Percentiles rank a stretch among this genome's conserved stretches.
These are phyloP conservation scores for Thozetella sp. DNA, from an alignment of 495 filamentous ascomycete species.

Conservation along the genomic window DNA sequence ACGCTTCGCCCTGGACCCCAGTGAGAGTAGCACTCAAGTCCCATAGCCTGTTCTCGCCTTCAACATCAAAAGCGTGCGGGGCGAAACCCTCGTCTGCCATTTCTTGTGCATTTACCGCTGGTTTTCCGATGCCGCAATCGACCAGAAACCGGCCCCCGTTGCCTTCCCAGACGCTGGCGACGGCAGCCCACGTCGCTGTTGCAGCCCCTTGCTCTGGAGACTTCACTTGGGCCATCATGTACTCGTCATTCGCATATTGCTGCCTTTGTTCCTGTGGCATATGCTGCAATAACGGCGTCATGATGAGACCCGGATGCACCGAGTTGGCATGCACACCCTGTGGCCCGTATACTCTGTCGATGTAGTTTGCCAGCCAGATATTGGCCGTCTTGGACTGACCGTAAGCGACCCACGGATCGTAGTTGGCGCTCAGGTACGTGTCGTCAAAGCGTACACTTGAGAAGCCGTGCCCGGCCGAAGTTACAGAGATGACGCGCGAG, in stretches of 20 bases:
- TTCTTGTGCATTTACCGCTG: background rate
- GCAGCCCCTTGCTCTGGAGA: conserved; percentile 48
- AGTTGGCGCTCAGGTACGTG: conserved; percentile 31
- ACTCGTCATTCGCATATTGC: conserved; percentile 8
- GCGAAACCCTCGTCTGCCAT: background rate
- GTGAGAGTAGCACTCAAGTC: background rate
- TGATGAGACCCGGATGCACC: conserved; percentile 17
- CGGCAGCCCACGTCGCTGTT: conserved; percentile 48
- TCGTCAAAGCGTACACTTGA: conserved; percentile 42
- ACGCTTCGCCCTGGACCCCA: background rate
- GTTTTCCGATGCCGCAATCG: background rate
- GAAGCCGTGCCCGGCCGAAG: conserved; percentile 34
- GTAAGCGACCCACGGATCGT: conserved; percentile 37
- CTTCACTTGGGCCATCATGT: conserved; percentile 28
- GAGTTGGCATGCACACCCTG: conserved; percentile 12
- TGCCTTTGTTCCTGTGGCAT: conserved; percentile 10
- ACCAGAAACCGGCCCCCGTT: conserved; percentile 43
- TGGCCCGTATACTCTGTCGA: conserved; percentile 17
- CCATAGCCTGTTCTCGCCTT: background rate
- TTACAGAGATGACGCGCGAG: conserved; percentile 30
- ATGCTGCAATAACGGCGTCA: conserved; percentile 14
- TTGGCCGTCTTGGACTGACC: conserved; percentile 54
- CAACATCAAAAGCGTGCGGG: background rate
- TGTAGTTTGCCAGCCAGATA: conserved; percentile 26
- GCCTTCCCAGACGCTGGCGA: conserved; percentile 34